These are phyloP conservation scores for Cotoneaster glaucophyllus DNA, from an alignment of 306 rosid species.

Conservation along the genomic window DNA sequence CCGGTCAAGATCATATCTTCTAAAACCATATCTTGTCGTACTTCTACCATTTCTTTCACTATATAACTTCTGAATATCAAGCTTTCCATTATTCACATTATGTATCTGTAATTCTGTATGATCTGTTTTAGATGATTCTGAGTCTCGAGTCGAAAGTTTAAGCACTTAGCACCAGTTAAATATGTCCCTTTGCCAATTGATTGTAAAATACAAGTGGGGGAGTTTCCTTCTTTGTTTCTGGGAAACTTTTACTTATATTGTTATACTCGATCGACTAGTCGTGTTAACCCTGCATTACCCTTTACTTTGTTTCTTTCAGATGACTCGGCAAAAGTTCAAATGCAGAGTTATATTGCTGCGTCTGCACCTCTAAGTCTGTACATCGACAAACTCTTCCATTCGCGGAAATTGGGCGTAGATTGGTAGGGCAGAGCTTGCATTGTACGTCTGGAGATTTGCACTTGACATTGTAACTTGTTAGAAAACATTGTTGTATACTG, in stretches of 20 bases:
- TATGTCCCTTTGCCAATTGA: neutral
- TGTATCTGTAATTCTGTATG: too few species aligned
- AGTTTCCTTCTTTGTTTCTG: neutral
- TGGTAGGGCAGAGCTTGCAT: constrained; percentile 38
- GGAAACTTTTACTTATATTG: neutral
- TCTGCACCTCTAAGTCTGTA: constrained; percentile 55
- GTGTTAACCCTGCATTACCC: neutral
- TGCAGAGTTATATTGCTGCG: constrained; percentile 65
- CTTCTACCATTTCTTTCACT: neutral
- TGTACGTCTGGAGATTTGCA: neutral
- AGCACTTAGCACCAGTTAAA: neutral
- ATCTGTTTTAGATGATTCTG: neutral
- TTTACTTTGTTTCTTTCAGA: constrained; percentile 39
- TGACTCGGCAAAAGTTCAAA: constrained; percentile 55
- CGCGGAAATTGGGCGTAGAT: constrained; percentile 77
- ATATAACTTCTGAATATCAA: neutral
- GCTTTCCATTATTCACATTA: neutral
- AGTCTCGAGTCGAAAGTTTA: neutral
- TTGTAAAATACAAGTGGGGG: neutral
- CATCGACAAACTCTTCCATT: constrained; percentile 64
- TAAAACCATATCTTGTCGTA: neutral
- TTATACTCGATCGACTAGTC: neutral
- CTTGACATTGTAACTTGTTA: neutral
- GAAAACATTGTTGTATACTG: neutral
- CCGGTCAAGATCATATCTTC: too few species aligned